These are phyloP conservation scores for Rhodosporidiobolus odoratus DNA, from an alignment of 768 basidiomycete species.

Conservation along the genomic window DNA sequence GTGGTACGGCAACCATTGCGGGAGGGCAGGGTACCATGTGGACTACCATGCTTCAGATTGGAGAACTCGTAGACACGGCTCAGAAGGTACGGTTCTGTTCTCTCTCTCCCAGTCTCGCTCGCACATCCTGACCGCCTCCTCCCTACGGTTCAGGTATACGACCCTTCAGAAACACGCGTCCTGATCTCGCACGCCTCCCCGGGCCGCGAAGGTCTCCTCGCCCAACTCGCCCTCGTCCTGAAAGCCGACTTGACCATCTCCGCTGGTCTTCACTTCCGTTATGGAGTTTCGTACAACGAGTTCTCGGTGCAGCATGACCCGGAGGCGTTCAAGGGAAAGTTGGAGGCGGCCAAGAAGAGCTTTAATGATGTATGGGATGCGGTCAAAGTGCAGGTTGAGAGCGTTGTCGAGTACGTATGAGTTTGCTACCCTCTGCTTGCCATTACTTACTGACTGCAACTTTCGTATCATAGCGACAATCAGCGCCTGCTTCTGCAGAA, in stretches of 20 bases:
- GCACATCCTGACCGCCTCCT: background rate
- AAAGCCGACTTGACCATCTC: conserved; percentile 93
- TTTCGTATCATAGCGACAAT: conserved; percentile 53
- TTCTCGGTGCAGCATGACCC: conserved; percentile 87
- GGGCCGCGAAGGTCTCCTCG: conserved; percentile 84
- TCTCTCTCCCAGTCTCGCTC: background rate
- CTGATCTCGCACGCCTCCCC: conserved; percentile 87
- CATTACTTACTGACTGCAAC: fast-evolving
- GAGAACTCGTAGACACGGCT: conserved; percentile 95
- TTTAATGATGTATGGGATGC: conserved; percentile 94
- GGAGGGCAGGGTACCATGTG: conserved; percentile 98
- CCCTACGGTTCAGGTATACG: conserved; percentile 62
- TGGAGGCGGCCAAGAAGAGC: conserved; percentile 66
- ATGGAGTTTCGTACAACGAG: conserved; percentile 92
- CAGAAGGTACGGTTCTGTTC: conserved; percentile 60
- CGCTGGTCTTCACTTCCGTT: conserved; percentile 95
- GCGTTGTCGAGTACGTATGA: conserved; percentile 62
- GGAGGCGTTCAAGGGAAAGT: conserved; percentile 77
- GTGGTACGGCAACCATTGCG: conserved; percentile 92
- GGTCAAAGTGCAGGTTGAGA: conserved; percentile 83
- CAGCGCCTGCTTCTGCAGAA: conserved; percentile 85
- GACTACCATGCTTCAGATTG: conserved; percentile 94
- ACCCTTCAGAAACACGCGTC: conserved; percentile 85
- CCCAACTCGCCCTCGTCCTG: conserved; percentile 79
- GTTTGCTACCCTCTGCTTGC: no score